Evolutionary conservation across 805 yeast species (phyloP), one percentile per base, ranked within the genome.

Genomic region (Maudiozyma saulgeensis): DNA sequence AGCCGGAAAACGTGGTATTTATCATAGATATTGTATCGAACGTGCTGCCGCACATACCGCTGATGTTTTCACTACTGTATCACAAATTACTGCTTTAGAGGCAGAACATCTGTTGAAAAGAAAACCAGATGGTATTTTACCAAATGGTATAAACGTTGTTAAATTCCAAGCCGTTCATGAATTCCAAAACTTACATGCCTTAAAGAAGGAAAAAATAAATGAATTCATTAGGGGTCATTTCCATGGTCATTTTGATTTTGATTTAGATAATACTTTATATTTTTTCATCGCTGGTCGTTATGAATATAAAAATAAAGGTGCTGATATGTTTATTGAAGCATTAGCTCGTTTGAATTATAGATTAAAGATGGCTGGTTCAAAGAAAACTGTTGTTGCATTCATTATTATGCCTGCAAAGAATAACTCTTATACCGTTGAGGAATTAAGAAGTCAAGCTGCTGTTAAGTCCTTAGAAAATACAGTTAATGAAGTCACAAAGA

Each of bases 371-470:
- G 68, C 80, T 6, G 87, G 87, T 40, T 85, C 96, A 6, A 87
- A 84, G 59, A 85, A 83, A 75, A 91, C 98, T 0, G 93, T 91
- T 21, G 97, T 91, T 43, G 98, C 98, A 11, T 91, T 91, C 64
- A 88, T 91, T 61, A 91, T 91, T 68, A 93, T 93, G 98, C 99
- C 99, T 4, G 98, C 97, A 18, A 80, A 82, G 46, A 90, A 95
- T 49, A 83, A 86, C 59, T 90, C 97, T 0, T 91, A 89, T 69
- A 93, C 98, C 1, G 95, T 89, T 32, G 98, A 91, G 66, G 93
- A 97, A 6, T 77, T 91, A 58, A 87, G 84, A 70, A 96, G 96
- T 43, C 99, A 93, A 70, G 97, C 98, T 1, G 97, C 90, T 43
- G 84, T 90, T 57, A 84, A 84, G 65, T 93, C 96, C 46, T 77